phyloP scores from a whole-genome alignment of 345 rosid species.

The Salix purpurea region DNA sequence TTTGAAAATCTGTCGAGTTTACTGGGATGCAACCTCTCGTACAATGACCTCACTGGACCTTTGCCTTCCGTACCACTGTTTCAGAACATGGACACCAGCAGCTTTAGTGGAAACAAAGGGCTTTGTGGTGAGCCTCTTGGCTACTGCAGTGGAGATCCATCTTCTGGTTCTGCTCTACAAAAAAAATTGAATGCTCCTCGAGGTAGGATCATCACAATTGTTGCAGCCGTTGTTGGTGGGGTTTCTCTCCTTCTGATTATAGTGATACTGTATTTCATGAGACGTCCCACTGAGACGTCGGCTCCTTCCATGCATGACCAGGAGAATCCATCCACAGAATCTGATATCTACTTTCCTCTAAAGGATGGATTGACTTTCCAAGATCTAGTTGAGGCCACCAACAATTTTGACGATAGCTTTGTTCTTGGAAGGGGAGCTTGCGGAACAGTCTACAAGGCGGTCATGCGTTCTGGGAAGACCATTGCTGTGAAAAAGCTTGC shows the following conservation, averaged over 20 bases:
- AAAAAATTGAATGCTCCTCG: conserved; percentile 26
- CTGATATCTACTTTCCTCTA: conserved; percentile 60
- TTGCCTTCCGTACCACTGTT: conserved; percentile 60
- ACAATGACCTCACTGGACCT: conserved; percentile 61
- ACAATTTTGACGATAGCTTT: conserved; percentile 53
- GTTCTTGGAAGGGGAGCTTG: conserved; percentile 77
- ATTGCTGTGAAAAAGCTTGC: conserved; percentile 72
- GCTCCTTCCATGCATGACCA: conserved; percentile 45
- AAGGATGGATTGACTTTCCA: conserved; percentile 70
- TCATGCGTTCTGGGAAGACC: conserved; percentile 52
- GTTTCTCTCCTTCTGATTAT: conserved; percentile 45
- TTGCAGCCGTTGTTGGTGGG: conserved; percentile 43
- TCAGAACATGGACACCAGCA: conserved; percentile 56
- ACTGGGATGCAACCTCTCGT: conserved; percentile 70
- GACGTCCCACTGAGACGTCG: conserved; percentile 30
- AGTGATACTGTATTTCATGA: conserved; percentile 49
- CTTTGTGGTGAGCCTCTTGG: conserved; percentile 45
- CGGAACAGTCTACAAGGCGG: conserved; percentile 71
- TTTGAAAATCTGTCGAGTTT: conserved; percentile 71
- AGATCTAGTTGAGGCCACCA: conserved; percentile 62
- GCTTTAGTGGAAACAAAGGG: conserved; percentile 63
- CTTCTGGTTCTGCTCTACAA: conserved; percentile 11
- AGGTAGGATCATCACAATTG: conserved; percentile 43
- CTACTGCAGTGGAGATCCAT: conserved; percentile 24
- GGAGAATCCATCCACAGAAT: conserved; percentile 36